These are phyloP conservation scores for Cystofilobasidium capitatum DNA, from an alignment of 768 basidiomycete genomes.

Conservation along the genomic window DNA sequence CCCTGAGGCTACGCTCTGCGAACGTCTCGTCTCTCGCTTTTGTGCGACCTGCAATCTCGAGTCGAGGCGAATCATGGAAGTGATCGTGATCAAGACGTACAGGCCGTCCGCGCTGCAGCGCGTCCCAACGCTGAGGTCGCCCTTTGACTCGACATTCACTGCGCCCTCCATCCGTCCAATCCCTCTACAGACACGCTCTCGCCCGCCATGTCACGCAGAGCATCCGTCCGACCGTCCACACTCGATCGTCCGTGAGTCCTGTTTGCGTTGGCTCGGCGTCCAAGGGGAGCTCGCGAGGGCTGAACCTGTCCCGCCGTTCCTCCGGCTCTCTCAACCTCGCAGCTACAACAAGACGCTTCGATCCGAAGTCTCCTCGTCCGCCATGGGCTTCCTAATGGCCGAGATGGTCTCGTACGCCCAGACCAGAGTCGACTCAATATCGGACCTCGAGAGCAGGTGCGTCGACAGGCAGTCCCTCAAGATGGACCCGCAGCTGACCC, in stretches of 20 bases:
- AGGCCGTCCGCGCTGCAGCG: no score
- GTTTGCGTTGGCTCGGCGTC: not conserved
- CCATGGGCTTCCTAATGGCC: constrained; percentile 83
- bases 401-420: constrained; percentile 94
- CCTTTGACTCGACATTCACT: no score
- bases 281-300: not conserved
- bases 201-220: not conserved
- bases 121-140: no score
- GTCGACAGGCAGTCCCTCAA: constrained; percentile 30
- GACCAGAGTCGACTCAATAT: constrained; percentile 85
- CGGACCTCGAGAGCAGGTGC: constrained; percentile 86
- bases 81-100: no score
- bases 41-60: no score
- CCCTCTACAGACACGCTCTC: no score
- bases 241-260: constrained; percentile 7
- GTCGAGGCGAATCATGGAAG: no score
- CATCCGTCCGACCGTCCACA: not conserved
- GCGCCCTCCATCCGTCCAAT: no score
- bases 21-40: no score
- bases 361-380: constrained; percentile 69
- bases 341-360: constrained; percentile 64
- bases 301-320: not conserved
- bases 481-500: not conserved
- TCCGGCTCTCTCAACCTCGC: not conserved
- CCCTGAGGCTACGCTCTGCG: no score